Evolutionary conservation across 2,329 filamentous ascomycete genomes (phyloP).

Genomic region (Erysiphe neolycopersici): DNA sequence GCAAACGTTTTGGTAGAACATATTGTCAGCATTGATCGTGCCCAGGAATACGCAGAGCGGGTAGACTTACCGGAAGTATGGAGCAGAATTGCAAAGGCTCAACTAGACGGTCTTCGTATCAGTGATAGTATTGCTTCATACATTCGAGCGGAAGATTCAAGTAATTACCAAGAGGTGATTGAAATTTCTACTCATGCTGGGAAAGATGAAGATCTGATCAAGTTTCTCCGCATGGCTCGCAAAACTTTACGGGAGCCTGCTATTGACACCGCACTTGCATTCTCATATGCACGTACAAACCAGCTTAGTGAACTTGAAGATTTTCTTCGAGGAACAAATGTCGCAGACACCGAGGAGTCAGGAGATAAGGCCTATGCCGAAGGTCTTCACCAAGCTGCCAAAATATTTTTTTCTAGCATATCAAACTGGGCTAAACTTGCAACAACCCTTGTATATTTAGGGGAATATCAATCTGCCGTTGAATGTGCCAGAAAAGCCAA

Average conservation of each 20-base stretch:
- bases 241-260: constrained; percentile 86
- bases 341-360: constrained; percentile 85
- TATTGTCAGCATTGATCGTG: constrained; percentile 91
- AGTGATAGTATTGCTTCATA: constrained; percentile 89
- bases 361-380: constrained; percentile 96
- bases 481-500: constrained; percentile 97
- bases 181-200: constrained; percentile 85
- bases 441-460: constrained; percentile 88
- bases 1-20: constrained; percentile 85
- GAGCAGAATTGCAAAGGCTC: constrained; percentile 95
- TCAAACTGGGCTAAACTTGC: constrained; percentile 99
- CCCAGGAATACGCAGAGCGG: constrained; percentile 82
- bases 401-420: constrained; percentile 96
- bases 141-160: constrained; percentile 78
- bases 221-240: constrained; percentile 86
- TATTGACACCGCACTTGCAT: constrained; percentile 81
- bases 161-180: constrained; percentile 87
- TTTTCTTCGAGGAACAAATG: constrained; percentile 78
- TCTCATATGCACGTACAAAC: constrained; percentile 76
- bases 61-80: constrained; percentile 88
- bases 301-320: constrained; percentile 86
- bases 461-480: constrained; percentile 90
- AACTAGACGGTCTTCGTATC: constrained; percentile 83
- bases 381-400: constrained; percentile 81
- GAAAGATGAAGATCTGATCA: constrained; percentile 94